Base-by-base conservation (phyloP, 164 flowering plant species). In the Buxus sempervirens region DNA sequence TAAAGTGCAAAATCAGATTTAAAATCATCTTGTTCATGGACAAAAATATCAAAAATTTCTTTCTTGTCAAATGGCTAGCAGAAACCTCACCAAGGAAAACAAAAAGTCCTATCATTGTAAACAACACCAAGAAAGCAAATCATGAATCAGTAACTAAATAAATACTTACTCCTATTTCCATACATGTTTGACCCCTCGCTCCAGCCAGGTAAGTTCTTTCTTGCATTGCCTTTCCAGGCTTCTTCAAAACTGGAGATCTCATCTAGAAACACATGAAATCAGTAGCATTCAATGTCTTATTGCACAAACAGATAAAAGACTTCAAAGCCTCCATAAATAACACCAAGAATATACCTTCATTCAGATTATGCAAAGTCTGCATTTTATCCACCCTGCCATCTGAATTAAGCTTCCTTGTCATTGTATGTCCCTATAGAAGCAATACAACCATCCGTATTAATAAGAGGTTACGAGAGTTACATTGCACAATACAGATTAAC, bases 381-480 rank as follows among this genome's bases (percentile, higher is more conserved):
- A 79, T 54, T 1, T 87, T 83, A 20, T 88, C 90, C 62, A 95
- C 94, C 61, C 80, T 84, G 4, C 99, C 99, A 84, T 88, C 91
- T 14, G 98, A 67, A 41, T 81, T 77, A 26, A 95, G 93, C 79
- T 80, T 93, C 81, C 93, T 87, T 21, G 86, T 85, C 25, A 90
- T 79, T 0, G 98, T 81, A 75, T 89, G 99, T 2, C 95, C 98
- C 99, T 95, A 66, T 66, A 75, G 20, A 58, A 70, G 65, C 36
- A 73, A 51, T 20, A 60, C 19, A 57, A 62, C 9, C 18, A 54
- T 36, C 32, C 64, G 19, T 23, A 27, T 61, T 51, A 57, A 23
- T 58, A 32, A 26, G n/a, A 27, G 27, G 18, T n/a, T 27, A 26
- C n/a, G 26, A 58, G 14, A 0, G 36, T 15, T 20, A 13, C 20